Evolutionary conservation across 345 rosid genomes (phyloP), one percentile per base, ranked within the genome.

Genomic region (Brassica rapa): DNA sequence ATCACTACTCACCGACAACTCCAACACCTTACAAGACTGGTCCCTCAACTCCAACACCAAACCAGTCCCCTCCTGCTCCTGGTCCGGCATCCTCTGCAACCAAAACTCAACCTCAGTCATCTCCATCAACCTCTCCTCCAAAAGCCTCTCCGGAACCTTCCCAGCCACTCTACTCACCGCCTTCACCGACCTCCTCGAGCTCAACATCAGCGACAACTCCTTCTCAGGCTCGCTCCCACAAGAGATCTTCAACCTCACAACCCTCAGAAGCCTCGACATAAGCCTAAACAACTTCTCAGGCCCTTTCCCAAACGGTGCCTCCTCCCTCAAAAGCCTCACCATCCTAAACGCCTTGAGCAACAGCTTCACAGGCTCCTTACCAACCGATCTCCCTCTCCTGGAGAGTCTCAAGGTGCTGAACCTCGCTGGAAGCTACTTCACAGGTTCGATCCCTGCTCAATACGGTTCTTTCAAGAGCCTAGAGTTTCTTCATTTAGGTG

Each of bases 381-480:
- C 96, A 0, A 75, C 78, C 64, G 89, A 86, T 68, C 66, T 89
- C 74, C 83, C 92, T 32, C 55, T 71, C 71, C 84, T 92, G 67
- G 86, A 88, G 56, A 30, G 80, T 79, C 93, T 94, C 49, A 81
- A 88, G 81, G 79, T 87, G 74, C 84, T 94, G 7, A 94, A 94
- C 76, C 85, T 94, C 3, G 98, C 98, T 3, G 98, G 98, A 12
- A 94, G 97, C 73, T 94, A 89, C 90, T 94, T 94, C 82, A 84
- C 77, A 10, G 98, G 93, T 7, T 85, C 93, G 14, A 94, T 94
- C 55, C 97, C 98, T 32, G 57, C 87, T 2, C 82, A 85, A 9
- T 94, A 86, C 67, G 97, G 97, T 32, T 85, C 81, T 62, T 94
- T 92, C 78, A 84, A 81, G 81, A 86, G 81, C 74, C 87, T 94